Conservation (phyloP, 2,329 filamentous ascomycete genomes). For the Ceratocystis papillata region DNA sequence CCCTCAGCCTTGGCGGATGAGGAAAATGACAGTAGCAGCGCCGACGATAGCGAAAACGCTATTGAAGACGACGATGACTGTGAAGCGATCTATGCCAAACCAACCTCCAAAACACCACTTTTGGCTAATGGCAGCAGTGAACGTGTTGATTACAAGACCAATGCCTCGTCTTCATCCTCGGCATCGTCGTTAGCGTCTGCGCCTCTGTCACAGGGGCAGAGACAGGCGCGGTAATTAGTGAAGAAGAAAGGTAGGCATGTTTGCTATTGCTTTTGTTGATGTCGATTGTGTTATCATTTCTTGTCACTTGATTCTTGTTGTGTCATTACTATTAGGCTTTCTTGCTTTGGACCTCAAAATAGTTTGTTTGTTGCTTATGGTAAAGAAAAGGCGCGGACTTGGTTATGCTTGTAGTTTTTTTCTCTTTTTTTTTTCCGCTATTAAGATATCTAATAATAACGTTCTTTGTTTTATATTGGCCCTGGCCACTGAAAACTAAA, state of each 20-base stretch:
- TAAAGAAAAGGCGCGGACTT: background rate
- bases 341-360: background rate
- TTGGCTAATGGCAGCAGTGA: slow-evolving; percentile 10
- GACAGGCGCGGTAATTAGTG: background rate
- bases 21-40: background rate
- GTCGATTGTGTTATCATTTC: background rate
- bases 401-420: background rate
- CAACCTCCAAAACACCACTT: slow-evolving; percentile 21
- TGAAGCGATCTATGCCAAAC: background rate
- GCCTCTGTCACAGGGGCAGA: background rate
- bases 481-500: background rate
- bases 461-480: background rate
- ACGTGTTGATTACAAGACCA: slow-evolving; percentile 13
- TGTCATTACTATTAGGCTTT: background rate
- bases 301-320: background rate
- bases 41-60: slow-evolving; percentile 23
- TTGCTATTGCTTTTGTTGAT: background rate
- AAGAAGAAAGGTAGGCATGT: slow-evolving; percentile 8
- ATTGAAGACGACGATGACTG: slow-evolving; percentile 17
- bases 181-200: background rate
- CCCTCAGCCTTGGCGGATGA: slow-evolving; percentile 35
- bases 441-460: background rate
- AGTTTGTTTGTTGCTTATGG: background rate
- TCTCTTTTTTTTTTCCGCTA: background rate
- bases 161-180: slow-evolving; percentile 1